Percentiles rank a stretch among this genome's conserved stretches.
phyloP scores from a whole-genome alignment of 805 yeast genomes.

The Kregervanrija fluxuum region DNA sequence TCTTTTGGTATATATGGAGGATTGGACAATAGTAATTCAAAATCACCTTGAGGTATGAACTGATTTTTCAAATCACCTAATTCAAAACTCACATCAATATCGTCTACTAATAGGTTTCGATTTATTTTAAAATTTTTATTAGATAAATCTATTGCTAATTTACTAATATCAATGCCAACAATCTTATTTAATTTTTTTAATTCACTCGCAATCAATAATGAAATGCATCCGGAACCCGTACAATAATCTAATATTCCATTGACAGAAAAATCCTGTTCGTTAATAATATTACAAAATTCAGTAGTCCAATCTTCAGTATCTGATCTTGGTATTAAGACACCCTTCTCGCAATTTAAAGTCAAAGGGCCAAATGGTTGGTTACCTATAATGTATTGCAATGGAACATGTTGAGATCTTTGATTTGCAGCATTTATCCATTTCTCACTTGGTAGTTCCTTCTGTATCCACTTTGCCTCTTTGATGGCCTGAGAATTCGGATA shows the following conservation, averaged over 20 bases:
- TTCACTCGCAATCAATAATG: conserved; percentile 39
- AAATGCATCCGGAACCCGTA: conserved; percentile 86
- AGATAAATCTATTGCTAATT: conserved; percentile 45
- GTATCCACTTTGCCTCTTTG: conserved; percentile 61
- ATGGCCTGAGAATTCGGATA: conserved; percentile 32
- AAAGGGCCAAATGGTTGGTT: conserved; percentile 79
- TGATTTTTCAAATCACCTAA: conserved; percentile 18
- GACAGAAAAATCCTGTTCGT: conserved; percentile 11
- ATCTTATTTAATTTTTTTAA: conserved; percentile 14
- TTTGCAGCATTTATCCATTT: conserved; percentile 47
- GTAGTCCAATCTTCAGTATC: conserved; percentile 92
- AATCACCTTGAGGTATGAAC: conserved; percentile 3
- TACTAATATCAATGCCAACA: conserved; percentile 51
- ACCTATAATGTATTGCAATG: conserved; percentile 81
- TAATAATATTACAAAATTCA: conserved; percentile 4
- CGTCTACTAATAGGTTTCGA: neutral
- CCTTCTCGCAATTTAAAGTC: conserved; percentile 48
- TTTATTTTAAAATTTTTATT: conserved; percentile 31
- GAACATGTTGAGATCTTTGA: conserved; percentile 47
- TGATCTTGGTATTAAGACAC: conserved; percentile 85
- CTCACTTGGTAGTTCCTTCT: conserved; percentile 41
- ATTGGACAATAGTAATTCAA: conserved; percentile 66
- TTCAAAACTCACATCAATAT: conserved; percentile 10
- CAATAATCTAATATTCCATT: conserved; percentile 56
- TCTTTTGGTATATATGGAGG: conserved; percentile 76